A percentile compares a stretch with the other conserved stretches of the same genome.
Evolutionary conservation across 1,139 yeast genomes (phyloP).

Genomic region (Suhomyces panamericanus): DNA sequence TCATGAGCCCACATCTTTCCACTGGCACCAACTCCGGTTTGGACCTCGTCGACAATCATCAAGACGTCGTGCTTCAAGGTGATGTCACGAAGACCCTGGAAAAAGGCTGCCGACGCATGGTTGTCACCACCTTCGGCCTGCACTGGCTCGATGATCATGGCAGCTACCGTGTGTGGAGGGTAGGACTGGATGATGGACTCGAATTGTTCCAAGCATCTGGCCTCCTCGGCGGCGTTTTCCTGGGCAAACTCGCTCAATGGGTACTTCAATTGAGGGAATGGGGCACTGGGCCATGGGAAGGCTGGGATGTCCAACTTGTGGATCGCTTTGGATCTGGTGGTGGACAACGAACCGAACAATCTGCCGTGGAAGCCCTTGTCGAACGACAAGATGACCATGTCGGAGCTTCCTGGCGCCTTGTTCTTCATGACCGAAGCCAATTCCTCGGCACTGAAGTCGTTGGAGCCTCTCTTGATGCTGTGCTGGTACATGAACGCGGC

Average conservation of each 20-base stretch:
- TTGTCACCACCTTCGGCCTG: constrained; percentile 80
- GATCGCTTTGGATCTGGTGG: constrained; percentile 72
- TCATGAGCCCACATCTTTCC: constrained; percentile 77
- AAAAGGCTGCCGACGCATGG: constrained; percentile 60
- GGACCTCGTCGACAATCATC: constrained; percentile 71
- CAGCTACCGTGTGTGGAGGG: constrained; percentile 56
- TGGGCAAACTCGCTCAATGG: constrained; percentile 56
- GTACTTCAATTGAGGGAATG: constrained; percentile 64
- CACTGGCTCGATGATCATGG: constrained; percentile 69
- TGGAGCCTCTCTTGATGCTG: constrained; percentile 54
- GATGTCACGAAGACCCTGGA: constrained; percentile 65
- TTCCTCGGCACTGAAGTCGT: constrained; percentile 57
- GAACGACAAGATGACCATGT: constrained; percentile 66
- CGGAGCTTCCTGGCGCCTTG: constrained; percentile 66
- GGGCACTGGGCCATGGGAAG: constrained; percentile 76
- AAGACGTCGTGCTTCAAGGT: constrained; percentile 59
- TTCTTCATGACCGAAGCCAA: constrained; percentile 64
- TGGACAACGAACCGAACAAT: constrained; percentile 69
- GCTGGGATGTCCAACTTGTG: constrained; percentile 78
- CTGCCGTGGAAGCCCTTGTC: constrained; percentile 77
- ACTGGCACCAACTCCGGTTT: constrained; percentile 74
- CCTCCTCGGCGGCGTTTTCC: constrained; percentile 61
- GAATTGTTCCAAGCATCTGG: constrained; percentile 55
- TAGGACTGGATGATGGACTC: constrained; percentile 54
- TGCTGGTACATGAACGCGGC: constrained; percentile 79